These are phyloP conservation scores for Vitis hybrid DNA, from an alignment of 177 flowering plant genomes.

Conservation along the genomic window DNA sequence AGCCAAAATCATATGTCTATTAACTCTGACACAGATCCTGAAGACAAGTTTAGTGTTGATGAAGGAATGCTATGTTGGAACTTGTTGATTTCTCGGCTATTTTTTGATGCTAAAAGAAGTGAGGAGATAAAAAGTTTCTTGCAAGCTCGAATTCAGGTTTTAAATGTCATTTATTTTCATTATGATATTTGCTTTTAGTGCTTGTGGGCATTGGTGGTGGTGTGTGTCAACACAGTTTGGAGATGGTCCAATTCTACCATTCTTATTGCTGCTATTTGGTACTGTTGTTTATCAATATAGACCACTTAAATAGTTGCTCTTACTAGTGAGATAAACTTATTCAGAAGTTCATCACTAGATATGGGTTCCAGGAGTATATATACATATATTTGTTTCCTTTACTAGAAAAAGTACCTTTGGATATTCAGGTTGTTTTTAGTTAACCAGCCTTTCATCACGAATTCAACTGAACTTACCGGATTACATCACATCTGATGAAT, in stretches of 20 bases:
- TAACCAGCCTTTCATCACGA: not conserved
- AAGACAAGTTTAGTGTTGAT: slow-evolving; percentile 49
- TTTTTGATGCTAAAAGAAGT: slow-evolving; percentile 78
- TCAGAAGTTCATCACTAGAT: not conserved
- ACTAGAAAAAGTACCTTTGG: not conserved
- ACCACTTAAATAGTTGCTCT: not conserved
- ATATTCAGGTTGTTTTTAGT: not conserved
- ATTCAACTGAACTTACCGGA: not conserved
- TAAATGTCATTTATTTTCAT: not conserved
- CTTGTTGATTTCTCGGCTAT: slow-evolving; percentile 74
- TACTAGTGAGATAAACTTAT: not conserved
- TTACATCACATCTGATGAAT: not conserved
- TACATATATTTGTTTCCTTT: not conserved
- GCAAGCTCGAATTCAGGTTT: slow-evolving; percentile 81
- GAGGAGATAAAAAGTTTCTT: slow-evolving; percentile 40
- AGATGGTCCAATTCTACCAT: slow-evolving; percentile 16
- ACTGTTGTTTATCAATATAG: not conserved
- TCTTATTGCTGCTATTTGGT: too few relatives aligned
- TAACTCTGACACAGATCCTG: slow-evolving; percentile 54
- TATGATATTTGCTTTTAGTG: not conserved
- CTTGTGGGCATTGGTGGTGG: not conserved
- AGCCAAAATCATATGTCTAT: slow-evolving; percentile 43
- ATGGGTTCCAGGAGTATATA: not conserved
- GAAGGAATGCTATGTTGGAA: slow-evolving; percentile 93
- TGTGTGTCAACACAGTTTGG: slow-evolving; percentile 24